Base-by-base conservation (phyloP, 805 yeast genomes). In the Wickerhamiella sorbophila region DNA sequence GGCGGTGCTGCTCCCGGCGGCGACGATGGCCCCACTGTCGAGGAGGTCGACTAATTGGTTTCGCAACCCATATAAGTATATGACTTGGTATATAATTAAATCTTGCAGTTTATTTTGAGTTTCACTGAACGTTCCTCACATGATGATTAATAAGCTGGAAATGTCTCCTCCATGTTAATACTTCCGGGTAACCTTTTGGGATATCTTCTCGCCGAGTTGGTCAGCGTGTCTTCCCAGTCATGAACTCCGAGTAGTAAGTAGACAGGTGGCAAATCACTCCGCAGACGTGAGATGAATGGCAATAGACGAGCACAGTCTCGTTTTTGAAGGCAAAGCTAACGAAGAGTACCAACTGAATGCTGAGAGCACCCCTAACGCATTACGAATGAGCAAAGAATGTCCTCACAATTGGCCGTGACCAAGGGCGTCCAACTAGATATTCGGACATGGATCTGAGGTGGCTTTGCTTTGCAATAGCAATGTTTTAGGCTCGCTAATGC, bases 11-110 rank as follows among this genome's bases (percentile, higher is more conserved):
- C 53, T 41, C 57, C 60, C 39, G 64, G 62, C 38, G 62, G 62
- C 44, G 61, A 57, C 43, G 64, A 62, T 44, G 70, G 83, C 51
- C 87, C 87, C 60, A 78, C 86, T 47, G 87, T 80, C 48, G 85
- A 78, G 67, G 85, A 78, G 68, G 85, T 78, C 59, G 85, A 78
- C 64, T 77, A 70, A 69, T 51, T 52, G n/a, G 20, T 40, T 15
- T 33, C 19, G 34, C 20, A 22, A n/a, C n/a, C n/a, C n/a, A n/a
- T n/a, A 15, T 24, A 35, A 22, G 31, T 31, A 36, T 37, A 32
- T 31, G n/a, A n/a, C n/a, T 8, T 24, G 12, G 29, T 24, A 24
- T 24, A 24, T 24, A 24, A 24, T 24, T 6, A 24, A 24, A 24
- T n/a, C n/a, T n/a, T n/a, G n/a, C n/a, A n/a, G n/a, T n/a, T n/a